Conservation (phyloP, 179 eudicot genomes). For the Amaranthus tricolor region DNA sequence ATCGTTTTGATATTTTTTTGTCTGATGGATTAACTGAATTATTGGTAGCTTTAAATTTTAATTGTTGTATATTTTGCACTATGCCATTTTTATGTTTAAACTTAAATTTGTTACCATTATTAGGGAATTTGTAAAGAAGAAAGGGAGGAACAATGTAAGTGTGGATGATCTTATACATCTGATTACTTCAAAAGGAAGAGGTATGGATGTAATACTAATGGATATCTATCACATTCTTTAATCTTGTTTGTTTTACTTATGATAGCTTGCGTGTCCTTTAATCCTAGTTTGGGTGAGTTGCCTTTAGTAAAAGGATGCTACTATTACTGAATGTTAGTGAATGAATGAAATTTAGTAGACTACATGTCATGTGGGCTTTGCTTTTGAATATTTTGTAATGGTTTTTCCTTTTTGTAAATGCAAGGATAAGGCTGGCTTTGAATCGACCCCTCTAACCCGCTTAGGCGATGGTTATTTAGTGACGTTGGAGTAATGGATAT, state of each 20-base stretch:
- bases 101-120: constrained; percentile 5
- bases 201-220: constrained; percentile 25
- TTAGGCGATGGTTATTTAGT: too few species aligned
- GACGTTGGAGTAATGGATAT: neutral
- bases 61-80: neutral
- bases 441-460: neutral
- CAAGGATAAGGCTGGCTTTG: neutral
- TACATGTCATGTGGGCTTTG: neutral
- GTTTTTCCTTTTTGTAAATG: too few species aligned
- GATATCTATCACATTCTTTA: neutral
- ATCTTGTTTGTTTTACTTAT: constrained; percentile 5
- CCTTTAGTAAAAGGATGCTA: neutral
- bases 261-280: too few species aligned
- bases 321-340: neutral
- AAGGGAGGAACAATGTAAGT: constrained; percentile 70
- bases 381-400: neutral
- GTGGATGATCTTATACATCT: constrained; percentile 65
- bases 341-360: neutral
- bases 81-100: neutral
- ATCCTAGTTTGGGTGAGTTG: constrained; percentile 1
- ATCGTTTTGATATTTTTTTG: neutral
- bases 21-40: neutral
- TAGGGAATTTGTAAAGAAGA: constrained; percentile 59
- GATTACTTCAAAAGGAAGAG: constrained; percentile 81
- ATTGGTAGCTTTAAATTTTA: neutral